Evolutionary conservation across 1,139 yeast species (phyloP).

Genomic region (Pneumocystis carinii): DNA sequence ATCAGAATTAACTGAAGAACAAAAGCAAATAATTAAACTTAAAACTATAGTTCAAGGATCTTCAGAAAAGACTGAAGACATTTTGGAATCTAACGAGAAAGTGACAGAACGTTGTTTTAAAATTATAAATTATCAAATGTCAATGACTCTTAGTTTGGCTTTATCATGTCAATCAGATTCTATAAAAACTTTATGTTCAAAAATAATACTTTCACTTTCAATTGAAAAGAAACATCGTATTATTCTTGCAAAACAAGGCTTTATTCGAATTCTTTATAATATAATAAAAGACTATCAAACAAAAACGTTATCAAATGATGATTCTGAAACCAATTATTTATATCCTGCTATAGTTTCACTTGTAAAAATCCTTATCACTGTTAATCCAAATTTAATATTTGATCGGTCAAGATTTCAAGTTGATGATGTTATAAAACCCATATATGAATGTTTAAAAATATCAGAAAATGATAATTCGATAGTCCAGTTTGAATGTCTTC

Average conservation of each 20-base stretch:
- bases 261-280: neutral
- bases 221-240: neutral
- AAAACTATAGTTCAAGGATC: neutral
- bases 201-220: neutral
- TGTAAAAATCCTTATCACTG: neutral
- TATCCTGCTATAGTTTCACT: neutral
- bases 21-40: neutral
- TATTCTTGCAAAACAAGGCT: slow-evolving; percentile 1
- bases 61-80: neutral
- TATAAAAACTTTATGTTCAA: neutral
- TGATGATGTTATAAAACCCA: neutral
- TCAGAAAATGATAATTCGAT: slow-evolving; percentile 14
- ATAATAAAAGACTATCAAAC: neutral
- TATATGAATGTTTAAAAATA: neutral
- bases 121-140: neutral
- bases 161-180: neutral
- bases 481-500: slow-evolving; percentile 33
- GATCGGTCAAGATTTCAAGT: neutral
- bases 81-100: neutral
- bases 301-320: neutral
- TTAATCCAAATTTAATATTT: neutral
- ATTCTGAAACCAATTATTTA: neutral
- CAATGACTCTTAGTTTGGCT: neutral
- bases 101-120: neutral
- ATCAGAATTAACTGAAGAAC: neutral